Evolutionary conservation across 2,329 filamentous ascomycete genomes (phyloP).

Genomic region (Fusarium sp.): DNA sequence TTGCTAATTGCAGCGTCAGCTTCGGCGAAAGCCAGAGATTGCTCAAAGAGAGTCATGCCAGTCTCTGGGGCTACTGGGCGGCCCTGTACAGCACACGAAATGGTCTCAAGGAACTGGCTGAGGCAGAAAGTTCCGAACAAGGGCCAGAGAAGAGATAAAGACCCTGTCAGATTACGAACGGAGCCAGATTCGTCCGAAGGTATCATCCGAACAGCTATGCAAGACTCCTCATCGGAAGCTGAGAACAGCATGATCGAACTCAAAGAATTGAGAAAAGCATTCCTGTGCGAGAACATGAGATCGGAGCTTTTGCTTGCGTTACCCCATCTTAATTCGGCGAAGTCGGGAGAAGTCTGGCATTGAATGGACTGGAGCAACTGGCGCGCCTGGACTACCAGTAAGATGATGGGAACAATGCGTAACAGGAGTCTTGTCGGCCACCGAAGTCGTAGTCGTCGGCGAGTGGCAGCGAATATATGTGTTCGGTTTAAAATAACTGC

Average conservation of each 20-base stretch:
- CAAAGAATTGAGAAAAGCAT: slow-evolving; percentile 76
- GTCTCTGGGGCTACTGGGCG: slow-evolving; percentile 84
- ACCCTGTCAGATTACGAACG: slow-evolving; percentile 74
- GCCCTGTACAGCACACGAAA: slow-evolving; percentile 89
- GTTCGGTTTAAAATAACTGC: slow-evolving; percentile 91
- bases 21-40: slow-evolving; percentile 95
- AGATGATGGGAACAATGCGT: slow-evolving; percentile 76
- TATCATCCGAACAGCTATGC: slow-evolving; percentile 78
- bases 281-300: slow-evolving; percentile 77
- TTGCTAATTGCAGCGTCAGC: slow-evolving; percentile 89
- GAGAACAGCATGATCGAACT: slow-evolving; percentile 80
- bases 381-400: slow-evolving; percentile 76
- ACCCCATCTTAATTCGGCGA: slow-evolving; percentile 76
- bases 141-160: slow-evolving; percentile 80
- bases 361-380: slow-evolving; percentile 85
- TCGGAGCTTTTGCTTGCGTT: slow-evolving; percentile 73
- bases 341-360: slow-evolving; percentile 87
- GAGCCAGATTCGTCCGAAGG: slow-evolving; percentile 64
- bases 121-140: slow-evolving; percentile 77
- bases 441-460: slow-evolving; percentile 80
- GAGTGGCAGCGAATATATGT: slow-evolving; percentile 90
- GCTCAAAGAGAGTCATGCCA: slow-evolving; percentile 96
- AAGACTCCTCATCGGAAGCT: slow-evolving; percentile 79
- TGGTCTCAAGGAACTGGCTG: slow-evolving; percentile 89
- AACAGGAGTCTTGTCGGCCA: slow-evolving; percentile 79